A percentile compares a stretch with the other conserved stretches of the same genome.
These are phyloP conservation scores for Pyrenopolyporus hunteri DNA, from an alignment of 495 filamentous ascomycete genomes.

Conservation along the genomic window DNA sequence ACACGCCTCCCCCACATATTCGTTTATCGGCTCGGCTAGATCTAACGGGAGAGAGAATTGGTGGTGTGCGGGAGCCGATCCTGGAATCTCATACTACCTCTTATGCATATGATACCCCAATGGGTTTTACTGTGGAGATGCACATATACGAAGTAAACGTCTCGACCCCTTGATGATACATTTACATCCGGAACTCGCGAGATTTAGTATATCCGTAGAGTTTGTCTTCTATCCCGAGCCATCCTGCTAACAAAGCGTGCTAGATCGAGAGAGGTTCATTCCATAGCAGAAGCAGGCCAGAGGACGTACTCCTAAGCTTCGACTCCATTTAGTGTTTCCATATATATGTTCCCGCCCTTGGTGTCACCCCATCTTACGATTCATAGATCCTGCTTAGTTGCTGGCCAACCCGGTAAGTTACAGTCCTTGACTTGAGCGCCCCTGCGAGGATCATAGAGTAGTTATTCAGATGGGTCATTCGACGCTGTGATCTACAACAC, in stretches of 20 bases:
- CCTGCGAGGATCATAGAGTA: slow-evolving; percentile 45
- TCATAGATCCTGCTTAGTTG: too few relatives aligned
- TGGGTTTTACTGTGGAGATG: background rate
- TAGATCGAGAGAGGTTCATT: background rate
- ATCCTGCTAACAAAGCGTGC: background rate
- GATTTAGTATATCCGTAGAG: too few relatives aligned
- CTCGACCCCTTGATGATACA: slow-evolving; percentile 19
- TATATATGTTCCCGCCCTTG: too few relatives aligned
- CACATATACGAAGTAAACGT: slow-evolving; percentile 2
- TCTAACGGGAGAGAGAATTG: slow-evolving; percentile 8
- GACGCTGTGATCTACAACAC: slow-evolving; percentile 49
- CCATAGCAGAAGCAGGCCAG: slow-evolving; percentile 5
- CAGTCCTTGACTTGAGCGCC: too few relatives aligned
- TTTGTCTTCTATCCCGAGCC: too few relatives aligned
- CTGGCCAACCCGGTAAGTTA: too few relatives aligned
- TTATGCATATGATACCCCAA: background rate
- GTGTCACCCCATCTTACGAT: too few relatives aligned
- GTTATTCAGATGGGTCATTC: slow-evolving; percentile 46
- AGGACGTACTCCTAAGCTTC: too few relatives aligned
- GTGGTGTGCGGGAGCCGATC: slow-evolving; percentile 3
- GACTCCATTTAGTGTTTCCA: too few relatives aligned
- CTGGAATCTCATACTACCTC: background rate
- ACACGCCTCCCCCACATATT: background rate
- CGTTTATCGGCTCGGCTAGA: slow-evolving; percentile 22
- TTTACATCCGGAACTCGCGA: background rate